Conservation (phyloP, 768 basidiomycete species). For the Mycena amicta region DNA sequence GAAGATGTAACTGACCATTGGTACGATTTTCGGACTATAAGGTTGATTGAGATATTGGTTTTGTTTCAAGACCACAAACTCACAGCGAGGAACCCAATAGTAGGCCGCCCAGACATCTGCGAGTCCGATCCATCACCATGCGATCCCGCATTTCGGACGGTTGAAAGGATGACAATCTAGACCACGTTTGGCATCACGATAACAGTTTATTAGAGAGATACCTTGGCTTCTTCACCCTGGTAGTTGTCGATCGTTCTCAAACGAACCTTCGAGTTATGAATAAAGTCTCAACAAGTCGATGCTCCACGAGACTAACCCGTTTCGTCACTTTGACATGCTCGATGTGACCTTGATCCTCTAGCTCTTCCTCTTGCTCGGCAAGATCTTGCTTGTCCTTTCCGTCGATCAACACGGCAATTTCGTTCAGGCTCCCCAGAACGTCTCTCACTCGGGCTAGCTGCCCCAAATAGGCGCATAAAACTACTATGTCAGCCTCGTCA, state of each 20-base stretch:
- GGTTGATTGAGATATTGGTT: neutral
- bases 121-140: conserved; percentile 37
- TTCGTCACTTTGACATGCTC: conserved; percentile 55
- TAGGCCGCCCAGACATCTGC: conserved; percentile 24
- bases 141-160: conserved; percentile 69
- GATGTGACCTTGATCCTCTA: conserved; percentile 30
- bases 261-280: conserved; percentile 53
- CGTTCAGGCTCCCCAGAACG: conserved; percentile 32
- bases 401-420: conserved; percentile 67
- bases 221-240: conserved; percentile 74
- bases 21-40: conserved; percentile 59
- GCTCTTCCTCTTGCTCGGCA: conserved; percentile 51
- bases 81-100: conserved; percentile 78
- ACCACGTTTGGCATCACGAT: too few species aligned
- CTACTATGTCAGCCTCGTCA: conserved; percentile 49
- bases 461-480: conserved; percentile 50
- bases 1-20: conserved; percentile 41
- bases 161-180: conserved; percentile 72
- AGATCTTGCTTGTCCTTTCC: conserved; percentile 69
- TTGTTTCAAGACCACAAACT: neutral
- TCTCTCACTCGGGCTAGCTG: conserved; percentile 45
- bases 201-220: conserved; percentile 23
- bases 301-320: conserved; percentile 47
- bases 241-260: conserved; percentile 79
- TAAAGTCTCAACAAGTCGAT: too few species aligned